These are phyloP conservation scores for Saraca asoca DNA, from an alignment of 331 rosid genomes.

Conservation along the genomic window DNA sequence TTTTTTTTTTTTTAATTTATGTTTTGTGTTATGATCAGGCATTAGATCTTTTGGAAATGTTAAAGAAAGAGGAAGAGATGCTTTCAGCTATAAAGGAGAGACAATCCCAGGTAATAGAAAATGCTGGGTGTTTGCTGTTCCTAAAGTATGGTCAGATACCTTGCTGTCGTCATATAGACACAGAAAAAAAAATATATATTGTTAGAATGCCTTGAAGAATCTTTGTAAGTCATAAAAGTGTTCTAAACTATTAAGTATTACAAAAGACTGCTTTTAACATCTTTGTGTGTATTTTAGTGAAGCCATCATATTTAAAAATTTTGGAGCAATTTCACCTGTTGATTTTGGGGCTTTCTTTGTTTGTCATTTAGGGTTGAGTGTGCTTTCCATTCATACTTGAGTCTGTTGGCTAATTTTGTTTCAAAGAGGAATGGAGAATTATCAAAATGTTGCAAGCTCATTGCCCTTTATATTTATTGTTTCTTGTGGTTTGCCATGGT, in stretches of 20 bases:
- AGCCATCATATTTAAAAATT: neutral
- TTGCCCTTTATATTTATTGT: neutral
- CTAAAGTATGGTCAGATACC: constrained; percentile 2
- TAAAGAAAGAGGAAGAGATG: constrained; percentile 90
- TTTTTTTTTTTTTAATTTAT: neutral
- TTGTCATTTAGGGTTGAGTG: neutral
- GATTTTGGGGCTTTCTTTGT: constrained; percentile 14
- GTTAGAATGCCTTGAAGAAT: neutral
- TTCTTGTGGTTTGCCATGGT: constrained; percentile 30
- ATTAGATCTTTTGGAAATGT: constrained; percentile 78
- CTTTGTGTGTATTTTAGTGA: neutral
- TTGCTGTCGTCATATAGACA: neutral
- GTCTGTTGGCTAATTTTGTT: neutral
- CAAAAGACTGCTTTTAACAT: neutral
- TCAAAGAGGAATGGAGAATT: constrained; percentile 21
- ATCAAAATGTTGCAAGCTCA: neutral
- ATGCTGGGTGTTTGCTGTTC: constrained; percentile 9
- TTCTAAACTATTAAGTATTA: neutral
- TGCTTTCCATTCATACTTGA: neutral
- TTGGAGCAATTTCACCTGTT: constrained; percentile 15
- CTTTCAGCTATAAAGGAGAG: constrained; percentile 72
- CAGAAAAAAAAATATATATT: constrained; percentile 6
- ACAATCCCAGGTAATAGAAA: constrained; percentile 63
- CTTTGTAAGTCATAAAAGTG: neutral
- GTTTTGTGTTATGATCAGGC: constrained; percentile 52